Base-by-base conservation (phyloP, 176 grass and related monocot species). In the Zoysia japonica region DNA sequence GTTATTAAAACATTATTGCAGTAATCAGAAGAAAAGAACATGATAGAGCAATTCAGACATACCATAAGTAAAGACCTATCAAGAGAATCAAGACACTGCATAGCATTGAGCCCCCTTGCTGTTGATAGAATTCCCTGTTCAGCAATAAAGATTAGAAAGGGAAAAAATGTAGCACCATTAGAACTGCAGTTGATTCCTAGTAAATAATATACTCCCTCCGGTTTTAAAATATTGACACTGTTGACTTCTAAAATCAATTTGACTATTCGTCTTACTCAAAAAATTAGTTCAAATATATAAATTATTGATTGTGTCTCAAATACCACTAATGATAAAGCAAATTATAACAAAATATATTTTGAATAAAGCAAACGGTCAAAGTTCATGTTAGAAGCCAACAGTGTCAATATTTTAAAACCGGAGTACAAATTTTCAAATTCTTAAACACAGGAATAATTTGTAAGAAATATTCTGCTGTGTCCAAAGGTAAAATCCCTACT, bases 61-160 rank as follows among this genome's bases (percentile, higher is more conserved):
- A 88, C 94, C 81, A 72, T 88, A 79, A 94, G 73, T 66, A 94
- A 81, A 73, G 94, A 97, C 67, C 49, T 91, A 73, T 97, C 94
- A 71, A 85, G 87, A 70, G 85, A 84, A 87, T 92, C 87, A 68
- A 97, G 82, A 62, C 62, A 75, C 59, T 82, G 84, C 42, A 97
- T 79, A 68, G 80, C 83, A 88, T 89, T 84, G 55, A 88, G 87
- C 28, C 94, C 91, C 81, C 75, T 93, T 45, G 86, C 75, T 76
- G 94, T 97, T 39, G 94, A 97, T 47, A 97, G 94, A 88, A 97
- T 87, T 35, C 94, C 94, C 94, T 97, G 85, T 68, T 38, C 40
- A 88, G 38, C 11, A 43, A 86, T 41, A 74, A 28, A 72, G 2
- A 71, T 49, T 70, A 67, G 67, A 83, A 80, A 11, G 37, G 50